Conservation (phyloP, 2,329 filamentous ascomycete species). For the Phoma sp. region DNA sequence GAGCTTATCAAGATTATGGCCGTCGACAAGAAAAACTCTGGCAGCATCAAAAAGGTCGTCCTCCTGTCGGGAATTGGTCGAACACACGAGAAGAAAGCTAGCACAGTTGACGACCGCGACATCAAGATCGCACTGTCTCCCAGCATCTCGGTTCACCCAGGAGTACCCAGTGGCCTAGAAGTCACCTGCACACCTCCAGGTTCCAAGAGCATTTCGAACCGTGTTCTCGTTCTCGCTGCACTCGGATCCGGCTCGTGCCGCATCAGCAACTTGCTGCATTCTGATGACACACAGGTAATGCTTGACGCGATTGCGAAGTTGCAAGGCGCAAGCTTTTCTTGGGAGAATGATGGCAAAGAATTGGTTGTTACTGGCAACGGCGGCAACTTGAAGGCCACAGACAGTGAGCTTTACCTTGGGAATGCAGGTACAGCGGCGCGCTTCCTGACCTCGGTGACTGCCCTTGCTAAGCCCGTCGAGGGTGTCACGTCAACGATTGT, state of each 20-base stretch:
- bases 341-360: constrained; percentile 93
- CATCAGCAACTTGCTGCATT: constrained; percentile 91
- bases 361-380: constrained; percentile 89
- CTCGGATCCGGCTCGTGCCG: constrained; percentile 84
- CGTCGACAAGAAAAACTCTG: constrained; percentile 98
- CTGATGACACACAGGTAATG: constrained; percentile 98
- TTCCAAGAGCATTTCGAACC: constrained; percentile 97
- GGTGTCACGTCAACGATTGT: constrained; percentile 73
- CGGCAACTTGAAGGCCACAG: constrained; percentile 78
- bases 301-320: constrained; percentile 86
- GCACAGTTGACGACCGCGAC: constrained; percentile 82
- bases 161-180: constrained; percentile 68
- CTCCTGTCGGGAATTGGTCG: constrained; percentile 88
- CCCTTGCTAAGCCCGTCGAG: constrained; percentile 73
- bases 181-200: constrained; percentile 87
- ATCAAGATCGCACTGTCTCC: constrained; percentile 85
- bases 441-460: constrained; percentile 90
- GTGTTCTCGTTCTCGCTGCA: constrained; percentile 90
- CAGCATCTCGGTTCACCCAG: constrained; percentile 74
- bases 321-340: constrained; percentile 85
- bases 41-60: constrained; percentile 93
- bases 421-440: constrained; percentile 96
- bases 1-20: constrained; percentile 90
- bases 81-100: constrained; percentile 86
- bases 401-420: constrained; percentile 83